Evolutionary conservation across 1,139 yeast genomes (phyloP).

Genomic region (Pichia sp.): DNA sequence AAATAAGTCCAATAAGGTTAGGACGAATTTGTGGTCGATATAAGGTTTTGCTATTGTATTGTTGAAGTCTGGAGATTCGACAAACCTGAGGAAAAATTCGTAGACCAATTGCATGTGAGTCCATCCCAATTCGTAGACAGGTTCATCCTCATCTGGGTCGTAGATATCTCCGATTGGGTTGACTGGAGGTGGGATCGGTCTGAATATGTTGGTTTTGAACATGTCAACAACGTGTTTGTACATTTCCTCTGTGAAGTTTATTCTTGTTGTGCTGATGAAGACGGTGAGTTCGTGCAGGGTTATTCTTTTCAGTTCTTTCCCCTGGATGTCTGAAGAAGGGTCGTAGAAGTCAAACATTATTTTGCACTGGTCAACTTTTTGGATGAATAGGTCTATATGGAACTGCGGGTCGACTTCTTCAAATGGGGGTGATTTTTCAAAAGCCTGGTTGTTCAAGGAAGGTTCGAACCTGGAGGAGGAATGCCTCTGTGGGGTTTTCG

Average conservation of each 20-base stretch:
- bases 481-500: conserved; percentile 78
- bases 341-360: conserved; percentile 91
- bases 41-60: conserved; percentile 90
- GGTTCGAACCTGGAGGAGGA: conserved; percentile 92
- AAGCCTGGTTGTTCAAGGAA: conserved; percentile 62
- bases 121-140: conserved; percentile 95
- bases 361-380: conserved; percentile 91
- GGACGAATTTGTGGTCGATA: conserved; percentile 86
- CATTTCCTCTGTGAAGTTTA: conserved; percentile 86
- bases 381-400: conserved; percentile 74
- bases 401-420: conserved; percentile 88
- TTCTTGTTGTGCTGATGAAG: conserved; percentile 70
- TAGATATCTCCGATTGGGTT: conserved; percentile 93
- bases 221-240: conserved; percentile 81
- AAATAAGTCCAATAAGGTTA: conserved; percentile 76
- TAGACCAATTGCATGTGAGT: conserved; percentile 98
- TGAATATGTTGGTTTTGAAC: conserved; percentile 83
- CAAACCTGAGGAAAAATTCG: conserved; percentile 86
- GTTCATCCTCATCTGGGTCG: conserved; percentile 99
- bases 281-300: conserved; percentile 87
- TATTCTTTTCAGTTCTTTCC: conserved; percentile 84
- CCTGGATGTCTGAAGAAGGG: conserved; percentile 85
- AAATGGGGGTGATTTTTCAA: conserved; percentile 78
- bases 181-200: conserved; percentile 98
- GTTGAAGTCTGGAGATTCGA: conserved; percentile 92